Conservation (phyloP, 1,284 basidiomycete species). For the Microbotryum lychnidis-dioicae region DNA sequence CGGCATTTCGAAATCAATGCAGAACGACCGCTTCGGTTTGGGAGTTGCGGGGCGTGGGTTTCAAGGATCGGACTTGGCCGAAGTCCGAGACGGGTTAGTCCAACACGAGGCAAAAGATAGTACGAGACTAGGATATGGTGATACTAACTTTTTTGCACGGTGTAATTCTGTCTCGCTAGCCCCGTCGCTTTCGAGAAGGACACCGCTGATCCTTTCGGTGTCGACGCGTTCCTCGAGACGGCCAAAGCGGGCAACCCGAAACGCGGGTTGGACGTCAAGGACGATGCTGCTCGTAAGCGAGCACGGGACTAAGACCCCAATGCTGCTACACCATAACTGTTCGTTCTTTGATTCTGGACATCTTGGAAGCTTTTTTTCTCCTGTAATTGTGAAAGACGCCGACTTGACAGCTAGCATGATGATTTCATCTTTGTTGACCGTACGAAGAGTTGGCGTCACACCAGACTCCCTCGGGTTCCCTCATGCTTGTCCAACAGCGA, state of each 20-base stretch:
- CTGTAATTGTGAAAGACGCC: too few species aligned
- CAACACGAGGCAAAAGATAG: background rate
- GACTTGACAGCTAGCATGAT: too few species aligned
- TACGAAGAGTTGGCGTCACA: too few species aligned
- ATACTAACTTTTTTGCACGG: too few species aligned
- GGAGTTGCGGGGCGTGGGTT: conserved; percentile 78
- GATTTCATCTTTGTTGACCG: too few species aligned
- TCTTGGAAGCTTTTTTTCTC: too few species aligned
- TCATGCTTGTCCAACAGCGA: too few species aligned
- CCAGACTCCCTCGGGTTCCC: too few species aligned
- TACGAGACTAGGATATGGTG: too few species aligned
- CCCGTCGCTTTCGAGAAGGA: conserved; percentile 99
- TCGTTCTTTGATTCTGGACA: too few species aligned
- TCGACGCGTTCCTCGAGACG: conserved; percentile 94
- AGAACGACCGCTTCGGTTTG: conserved; percentile 88
- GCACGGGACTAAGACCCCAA: conserved; percentile 12
- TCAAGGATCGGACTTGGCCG: conserved; percentile 74
- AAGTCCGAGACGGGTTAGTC: conserved; percentile 48
- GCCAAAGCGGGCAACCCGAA: conserved; percentile 81
- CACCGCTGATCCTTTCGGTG: conserved; percentile 88
- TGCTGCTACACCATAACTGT: background rate
- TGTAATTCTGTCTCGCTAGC: conserved; percentile 37
- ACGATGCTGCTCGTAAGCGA: conserved; percentile 24
- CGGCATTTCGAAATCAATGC: conserved; percentile 77
- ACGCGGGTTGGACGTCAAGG: conserved; percentile 45